These are phyloP conservation scores for Dictyostelium purpureum DNA, from an alignment of 78 protist species.

Conservation along the genomic window DNA sequence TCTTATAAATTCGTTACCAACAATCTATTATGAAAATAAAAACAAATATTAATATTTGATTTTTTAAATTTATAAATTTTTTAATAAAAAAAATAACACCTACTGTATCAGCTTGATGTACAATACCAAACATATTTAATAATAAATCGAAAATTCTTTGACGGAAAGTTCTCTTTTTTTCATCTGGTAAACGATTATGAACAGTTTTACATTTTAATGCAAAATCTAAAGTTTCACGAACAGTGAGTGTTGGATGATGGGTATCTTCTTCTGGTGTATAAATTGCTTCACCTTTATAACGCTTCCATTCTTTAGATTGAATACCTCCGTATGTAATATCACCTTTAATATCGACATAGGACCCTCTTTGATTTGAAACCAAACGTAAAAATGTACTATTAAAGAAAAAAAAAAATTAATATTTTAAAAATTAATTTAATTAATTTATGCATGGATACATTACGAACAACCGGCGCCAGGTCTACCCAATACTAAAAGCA, in stretches of 20 bases:
- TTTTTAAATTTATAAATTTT: background rate
- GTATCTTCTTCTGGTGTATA: conserved; percentile 74
- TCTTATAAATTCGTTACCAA: conserved; percentile 56
- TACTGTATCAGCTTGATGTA: conserved; percentile 77
- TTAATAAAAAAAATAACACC: conserved; percentile 4
- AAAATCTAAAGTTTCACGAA: conserved; percentile 55
- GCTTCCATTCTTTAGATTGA: conserved; percentile 37
- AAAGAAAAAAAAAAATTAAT: conserved; percentile 3
- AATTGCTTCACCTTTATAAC: conserved; percentile 57
- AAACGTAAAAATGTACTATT: conserved; percentile 32
- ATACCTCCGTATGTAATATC: conserved; percentile 44
- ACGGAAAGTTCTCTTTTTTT: conserved; percentile 27
- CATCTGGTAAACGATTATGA: conserved; percentile 70
- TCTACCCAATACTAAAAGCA: conserved; percentile 71
- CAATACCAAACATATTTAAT: conserved; percentile 61
- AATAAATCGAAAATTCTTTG: conserved; percentile 40
- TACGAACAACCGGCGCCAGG: conserved; percentile 16
- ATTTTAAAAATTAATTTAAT: background rate
- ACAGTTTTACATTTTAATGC: conserved; percentile 63
- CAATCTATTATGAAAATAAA: background rate
- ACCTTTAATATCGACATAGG: conserved; percentile 38
- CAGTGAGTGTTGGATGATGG: conserved; percentile 65
- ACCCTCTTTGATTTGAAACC: conserved; percentile 33
- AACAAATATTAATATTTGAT: background rate
- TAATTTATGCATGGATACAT: background rate